Base-by-base conservation (phyloP, 257 asterid genomes). In the Thymus quinquecostatus region DNA sequence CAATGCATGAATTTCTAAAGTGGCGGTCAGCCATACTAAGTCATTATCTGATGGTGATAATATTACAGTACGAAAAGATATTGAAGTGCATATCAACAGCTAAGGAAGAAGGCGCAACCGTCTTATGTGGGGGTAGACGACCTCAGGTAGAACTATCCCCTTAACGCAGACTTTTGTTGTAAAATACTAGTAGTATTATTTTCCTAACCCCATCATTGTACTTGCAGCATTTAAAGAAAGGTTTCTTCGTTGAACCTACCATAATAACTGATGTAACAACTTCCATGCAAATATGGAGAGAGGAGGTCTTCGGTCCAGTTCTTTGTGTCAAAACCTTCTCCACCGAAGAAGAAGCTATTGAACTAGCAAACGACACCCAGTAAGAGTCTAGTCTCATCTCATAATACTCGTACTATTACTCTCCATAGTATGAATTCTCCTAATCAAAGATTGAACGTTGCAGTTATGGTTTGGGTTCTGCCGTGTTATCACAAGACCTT, bases 231-330 rank as follows among this genome's bases (percentile, higher is more conserved):
- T 78, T 89, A 59, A 81, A 86, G 81, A 94, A 88, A 77, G 99
- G 99, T 54, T 94, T 68, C 82, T 94, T 77, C 61, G 40, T 94
- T 45, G 77, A 82, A 80, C 98, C 97, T 66, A 86, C 96, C 27
- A 76, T 94, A 36, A 82, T 94, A 62, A 84, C 90, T 3, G 84
- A 94, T 72, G 92, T 94, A 68, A 78, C 73, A 59, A 86, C 96
- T 51, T 82, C 96, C 68, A 94, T 94, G 98, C 96, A 94, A 94
- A 89, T 94, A 47, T 91, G 97, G 98, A 84, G 86, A 81, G 98
- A 94, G 79, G 98, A 94, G 82, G 97, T 94, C 28, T 91, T 94
- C 48, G 98, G 98, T 66, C 98, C 97, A 53, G 96, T 94, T 86
- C 96, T 94, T 4, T 91, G 96, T 70, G 97, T 94, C 64, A 91